Conservation (phyloP, 768 basidiomycete species). For the Coprinellus aureogranulatus region DNA sequence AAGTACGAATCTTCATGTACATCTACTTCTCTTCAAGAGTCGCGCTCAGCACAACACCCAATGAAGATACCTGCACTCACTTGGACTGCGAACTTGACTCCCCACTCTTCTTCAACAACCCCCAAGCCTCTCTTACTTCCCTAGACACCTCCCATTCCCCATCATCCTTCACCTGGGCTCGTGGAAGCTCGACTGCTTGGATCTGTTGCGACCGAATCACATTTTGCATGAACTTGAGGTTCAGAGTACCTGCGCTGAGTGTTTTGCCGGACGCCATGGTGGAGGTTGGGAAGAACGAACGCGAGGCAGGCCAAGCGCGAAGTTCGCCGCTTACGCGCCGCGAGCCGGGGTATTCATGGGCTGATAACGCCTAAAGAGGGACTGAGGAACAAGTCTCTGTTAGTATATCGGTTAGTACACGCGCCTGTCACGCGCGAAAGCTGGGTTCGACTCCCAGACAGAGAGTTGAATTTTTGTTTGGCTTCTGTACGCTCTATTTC, state of each 20-base stretch:
- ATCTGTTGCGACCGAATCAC: constrained; percentile 11
- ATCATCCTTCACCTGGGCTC: constrained; percentile 15
- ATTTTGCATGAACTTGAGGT: constrained; percentile 19
- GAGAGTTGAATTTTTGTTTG: no score
- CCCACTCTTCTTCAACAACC: constrained; percentile 6
- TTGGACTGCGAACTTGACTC: not conserved
- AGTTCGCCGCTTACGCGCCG: no score
- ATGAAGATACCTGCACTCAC: not conserved
- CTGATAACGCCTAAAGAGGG: no score
- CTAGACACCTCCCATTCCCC: constrained; percentile 17
- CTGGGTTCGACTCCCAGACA: no score
- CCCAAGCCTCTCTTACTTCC: constrained; percentile 16
- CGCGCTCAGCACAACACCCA: not conserved
- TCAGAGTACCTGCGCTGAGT: constrained; percentile 15
- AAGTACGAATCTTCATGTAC: constrained; percentile 16
- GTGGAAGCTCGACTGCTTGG: constrained; percentile 9
- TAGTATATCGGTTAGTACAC: no score
- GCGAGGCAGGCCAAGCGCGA: no score
- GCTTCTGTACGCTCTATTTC: no score
- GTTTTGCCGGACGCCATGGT: constrained; percentile 11
- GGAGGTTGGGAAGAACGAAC: not conserved
- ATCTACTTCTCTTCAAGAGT: constrained; percentile 6
- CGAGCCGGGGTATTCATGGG: no score
- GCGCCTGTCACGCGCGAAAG: no score
- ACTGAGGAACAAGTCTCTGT: no score